Conservation (phyloP, 495 filamentous ascomycete genomes). For the Venustampulla echinocandica region DNA sequence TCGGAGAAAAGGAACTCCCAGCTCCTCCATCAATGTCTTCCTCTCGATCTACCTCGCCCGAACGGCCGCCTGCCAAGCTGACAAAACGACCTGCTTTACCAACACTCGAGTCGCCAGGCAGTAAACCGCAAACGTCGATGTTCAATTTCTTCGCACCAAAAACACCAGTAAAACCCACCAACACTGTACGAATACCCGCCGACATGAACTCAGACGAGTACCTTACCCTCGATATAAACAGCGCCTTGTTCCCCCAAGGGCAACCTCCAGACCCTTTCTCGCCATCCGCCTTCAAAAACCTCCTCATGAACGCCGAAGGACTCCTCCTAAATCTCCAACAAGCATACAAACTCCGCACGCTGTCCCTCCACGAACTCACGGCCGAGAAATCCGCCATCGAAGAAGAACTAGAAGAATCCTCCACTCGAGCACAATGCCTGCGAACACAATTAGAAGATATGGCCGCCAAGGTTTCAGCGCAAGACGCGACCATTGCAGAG, state of each 20-base stretch:
- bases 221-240: conserved; percentile 52
- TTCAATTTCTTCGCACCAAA: conserved; percentile 20
- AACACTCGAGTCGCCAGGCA: conserved; percentile 33
- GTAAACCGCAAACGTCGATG: conserved; percentile 5
- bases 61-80: conserved; percentile 26
- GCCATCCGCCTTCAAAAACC: conserved; percentile 59
- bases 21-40: conserved; percentile 11
- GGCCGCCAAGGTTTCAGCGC: conserved; percentile 37
- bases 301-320: conserved; percentile 59
- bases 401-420: conserved; percentile 71
- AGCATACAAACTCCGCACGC: conserved; percentile 58
- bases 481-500: conserved; percentile 53
- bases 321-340: conserved; percentile 56
- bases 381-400: conserved; percentile 55
- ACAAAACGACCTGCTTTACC: conserved; percentile 26
- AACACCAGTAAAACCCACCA: conserved; percentile 10
- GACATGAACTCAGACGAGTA: conserved; percentile 50
- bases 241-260: conserved; percentile 52
- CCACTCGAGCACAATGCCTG: conserved; percentile 54
- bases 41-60: conserved; percentile 26
- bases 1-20: conserved; percentile 21
- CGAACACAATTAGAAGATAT: conserved; percentile 71
- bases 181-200: conserved; percentile 20
- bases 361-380: conserved; percentile 48
- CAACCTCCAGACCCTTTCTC: conserved; percentile 44